phyloP scores from a whole-genome alignment of 495 filamentous ascomycete species.

The Lepraria neglecta region DNA sequence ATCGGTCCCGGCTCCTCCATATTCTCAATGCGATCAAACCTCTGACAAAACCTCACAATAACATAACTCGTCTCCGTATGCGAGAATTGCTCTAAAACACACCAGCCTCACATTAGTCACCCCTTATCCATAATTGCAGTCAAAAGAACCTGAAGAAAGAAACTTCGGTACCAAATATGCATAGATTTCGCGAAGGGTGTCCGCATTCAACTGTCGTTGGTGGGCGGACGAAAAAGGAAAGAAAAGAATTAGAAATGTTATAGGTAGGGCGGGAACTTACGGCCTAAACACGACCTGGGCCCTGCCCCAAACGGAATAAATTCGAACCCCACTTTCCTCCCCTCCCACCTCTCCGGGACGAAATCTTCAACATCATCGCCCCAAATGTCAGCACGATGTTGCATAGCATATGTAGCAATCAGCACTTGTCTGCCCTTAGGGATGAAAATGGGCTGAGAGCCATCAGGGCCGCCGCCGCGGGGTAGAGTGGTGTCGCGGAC shows the following conservation, averaged over 20 bases:
- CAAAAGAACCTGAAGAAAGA: slow-evolving; percentile 27
- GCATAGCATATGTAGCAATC: slow-evolving; percentile 46
- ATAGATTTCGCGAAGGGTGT: slow-evolving; percentile 32
- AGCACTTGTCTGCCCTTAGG: slow-evolving; percentile 41
- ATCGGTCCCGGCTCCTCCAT: slow-evolving; percentile 30
- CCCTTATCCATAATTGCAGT: neutral
- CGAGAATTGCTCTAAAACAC: slow-evolving; percentile 41
- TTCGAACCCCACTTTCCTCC: slow-evolving; percentile 43
- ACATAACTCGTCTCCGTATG: slow-evolving; percentile 44
- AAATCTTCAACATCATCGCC: slow-evolving; percentile 49
- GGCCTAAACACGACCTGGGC: slow-evolving; percentile 43
- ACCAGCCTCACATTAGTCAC: slow-evolving; percentile 6
- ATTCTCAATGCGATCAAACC: slow-evolving; percentile 46
- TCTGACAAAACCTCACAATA: slow-evolving; percentile 50
- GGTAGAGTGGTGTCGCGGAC: slow-evolving; percentile 50
- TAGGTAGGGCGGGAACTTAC: slow-evolving; percentile 7
- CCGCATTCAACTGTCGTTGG: neutral
- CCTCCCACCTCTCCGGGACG: slow-evolving; percentile 54
- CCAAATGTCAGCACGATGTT: slow-evolving; percentile 53
- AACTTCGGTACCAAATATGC: slow-evolving; percentile 36
- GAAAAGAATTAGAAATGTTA: slow-evolving; percentile 14
- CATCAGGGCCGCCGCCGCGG: slow-evolving; percentile 60
- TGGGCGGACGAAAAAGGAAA: slow-evolving; percentile 13
- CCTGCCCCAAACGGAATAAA: slow-evolving; percentile 56
- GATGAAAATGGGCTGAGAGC: slow-evolving; percentile 45